phyloP scores from a whole-genome alignment of 169 alveolate species.

The Cystoisospora suis region DNA sequence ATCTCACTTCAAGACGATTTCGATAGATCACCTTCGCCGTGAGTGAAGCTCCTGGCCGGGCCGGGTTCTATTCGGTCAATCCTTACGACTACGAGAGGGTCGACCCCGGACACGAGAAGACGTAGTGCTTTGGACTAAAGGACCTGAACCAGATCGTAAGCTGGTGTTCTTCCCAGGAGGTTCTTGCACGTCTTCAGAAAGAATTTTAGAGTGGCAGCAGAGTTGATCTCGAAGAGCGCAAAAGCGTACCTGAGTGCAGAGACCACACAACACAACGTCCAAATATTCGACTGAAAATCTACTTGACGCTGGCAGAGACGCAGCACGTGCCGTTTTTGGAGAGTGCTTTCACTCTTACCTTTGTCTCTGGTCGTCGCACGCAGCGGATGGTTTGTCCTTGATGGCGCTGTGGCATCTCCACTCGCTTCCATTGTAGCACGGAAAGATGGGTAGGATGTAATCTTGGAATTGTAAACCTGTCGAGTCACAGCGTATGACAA shows the following conservation, averaged over 20 bases:
- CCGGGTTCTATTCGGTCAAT: too few relatives aligned
- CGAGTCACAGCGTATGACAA: neutral
- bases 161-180: neutral
- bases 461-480: conserved; percentile 10
- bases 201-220: conserved; percentile 17
- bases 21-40: too few relatives aligned
- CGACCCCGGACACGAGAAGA: too few relatives aligned
- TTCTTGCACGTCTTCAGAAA: conserved; percentile 19
- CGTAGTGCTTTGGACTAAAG: too few relatives aligned
- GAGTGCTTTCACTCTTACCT: neutral
- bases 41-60: too few relatives aligned
- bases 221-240: conserved; percentile 7
- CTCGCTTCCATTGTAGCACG: conserved; percentile 35
- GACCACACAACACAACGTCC: neutral
- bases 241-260: conserved; percentile 10
- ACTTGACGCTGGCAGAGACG: too few relatives aligned
- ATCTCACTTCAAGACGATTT: too few relatives aligned
- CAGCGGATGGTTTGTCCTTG: neutral
- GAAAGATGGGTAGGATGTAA: conserved; percentile 4
- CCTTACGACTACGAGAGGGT: too few relatives aligned
- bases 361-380: conserved; percentile 30
- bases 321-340: too few relatives aligned
- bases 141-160: conserved; percentile 36
- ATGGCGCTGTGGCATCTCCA: conserved; percentile 41
- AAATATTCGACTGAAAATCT: neutral